Evolutionary conservation across 1,284 basidiomycete species (phyloP).

Genomic region (Trametes pubescens): DNA sequence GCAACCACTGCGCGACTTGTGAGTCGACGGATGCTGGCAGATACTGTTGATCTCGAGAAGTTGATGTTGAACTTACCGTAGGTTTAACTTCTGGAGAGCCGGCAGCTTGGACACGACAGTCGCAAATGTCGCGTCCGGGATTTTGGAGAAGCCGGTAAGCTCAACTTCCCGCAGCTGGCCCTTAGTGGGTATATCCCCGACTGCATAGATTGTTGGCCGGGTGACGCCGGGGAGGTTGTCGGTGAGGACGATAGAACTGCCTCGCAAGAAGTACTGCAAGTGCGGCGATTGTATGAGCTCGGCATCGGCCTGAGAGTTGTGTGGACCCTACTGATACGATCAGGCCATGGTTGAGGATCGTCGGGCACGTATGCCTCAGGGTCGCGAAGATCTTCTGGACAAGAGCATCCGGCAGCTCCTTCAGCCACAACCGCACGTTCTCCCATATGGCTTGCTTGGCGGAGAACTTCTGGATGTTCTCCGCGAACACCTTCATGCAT

Average conservation of each 20-base stretch:
- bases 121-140: conserved; percentile 61
- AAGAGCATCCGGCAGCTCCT: conserved; percentile 59
- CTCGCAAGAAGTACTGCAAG: conserved; percentile 66
- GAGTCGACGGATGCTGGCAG: background rate
- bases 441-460: conserved; percentile 50
- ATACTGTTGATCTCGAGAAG: background rate
- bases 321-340: conserved; percentile 57
- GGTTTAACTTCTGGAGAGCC: conserved; percentile 53
- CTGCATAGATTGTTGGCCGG: conserved; percentile 56
- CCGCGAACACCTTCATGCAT: conserved; percentile 62
- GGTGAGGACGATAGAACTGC: conserved; percentile 56
- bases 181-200: conserved; percentile 47
- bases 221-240: conserved; percentile 61
- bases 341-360: conserved; percentile 58
- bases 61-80: conserved; percentile 54
- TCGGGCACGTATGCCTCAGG: conserved; percentile 57
- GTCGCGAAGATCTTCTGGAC: conserved; percentile 59
- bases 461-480: conserved; percentile 51
- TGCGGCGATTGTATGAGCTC: background rate
- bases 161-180: conserved; percentile 55
- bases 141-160: conserved; percentile 59
- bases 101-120: conserved; percentile 55
- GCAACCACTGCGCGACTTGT: conserved; percentile 56
- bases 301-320: background rate
- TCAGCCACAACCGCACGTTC: conserved; percentile 49